These are phyloP conservation scores for Apiospora saccharicola DNA, from an alignment of 2,329 filamentous ascomycete species.

Conservation along the genomic window DNA sequence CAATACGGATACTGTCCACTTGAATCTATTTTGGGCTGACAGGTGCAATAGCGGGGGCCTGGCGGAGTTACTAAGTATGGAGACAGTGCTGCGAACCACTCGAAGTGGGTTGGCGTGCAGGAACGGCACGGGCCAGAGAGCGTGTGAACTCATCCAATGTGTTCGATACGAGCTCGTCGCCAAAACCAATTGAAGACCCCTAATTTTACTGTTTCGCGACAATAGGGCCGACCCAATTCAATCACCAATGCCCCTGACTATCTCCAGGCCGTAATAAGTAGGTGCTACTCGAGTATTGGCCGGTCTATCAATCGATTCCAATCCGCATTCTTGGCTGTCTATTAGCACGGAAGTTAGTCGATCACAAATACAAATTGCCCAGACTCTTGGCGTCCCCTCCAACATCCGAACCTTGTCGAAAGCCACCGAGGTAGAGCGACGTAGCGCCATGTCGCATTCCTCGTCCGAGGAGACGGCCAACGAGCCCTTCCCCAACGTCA, in stretches of 20 bases:
- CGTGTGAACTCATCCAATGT: background rate
- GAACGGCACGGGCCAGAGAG: background rate
- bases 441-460: slow-evolving; percentile 17
- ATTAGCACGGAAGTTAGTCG: background rate
- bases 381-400: background rate
- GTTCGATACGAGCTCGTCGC: background rate
- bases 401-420: slow-evolving; percentile 5
- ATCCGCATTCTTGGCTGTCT: background rate
- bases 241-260: background rate
- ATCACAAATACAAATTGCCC: background rate
- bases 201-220: background rate
- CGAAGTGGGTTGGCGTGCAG: background rate
- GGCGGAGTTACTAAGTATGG: no score
- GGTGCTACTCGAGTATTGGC: background rate
- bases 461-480: slow-evolving; percentile 34
- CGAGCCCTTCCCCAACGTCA: slow-evolving; percentile 35
- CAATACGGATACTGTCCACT: no score
- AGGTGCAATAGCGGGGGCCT: no score
- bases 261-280: background rate
- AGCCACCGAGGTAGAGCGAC: background rate
- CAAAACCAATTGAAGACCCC: slow-evolving; percentile 1
- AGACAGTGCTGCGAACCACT: no score
- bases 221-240: background rate
- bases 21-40: no score
- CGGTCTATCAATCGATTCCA: background rate